Base-by-base conservation (phyloP, 1,284 basidiomycete genomes). In the Cryptococcus sp. region DNA sequence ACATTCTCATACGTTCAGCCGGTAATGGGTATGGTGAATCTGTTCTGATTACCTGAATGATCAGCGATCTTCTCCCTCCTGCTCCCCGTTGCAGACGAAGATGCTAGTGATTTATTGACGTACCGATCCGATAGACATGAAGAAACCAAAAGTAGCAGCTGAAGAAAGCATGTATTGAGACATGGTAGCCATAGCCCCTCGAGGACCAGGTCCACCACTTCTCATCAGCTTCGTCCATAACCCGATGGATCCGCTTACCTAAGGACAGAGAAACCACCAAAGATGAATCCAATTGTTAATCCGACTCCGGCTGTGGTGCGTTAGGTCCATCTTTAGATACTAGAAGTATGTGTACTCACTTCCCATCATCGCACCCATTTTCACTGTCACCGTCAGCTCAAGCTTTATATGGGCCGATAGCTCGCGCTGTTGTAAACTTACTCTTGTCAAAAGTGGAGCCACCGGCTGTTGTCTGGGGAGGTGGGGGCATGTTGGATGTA, bases 211-310 rank as follows among this genome's bases (percentile, higher is more conserved):
- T 46, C 92, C 91, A 22, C 54, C 57, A 28, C 51, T 54, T 21
- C 24, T 16, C n/a, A 21, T 34, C 16, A 18, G 28, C 16, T 11
- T 16, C 39, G 25, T 9, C 14, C 37, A 37, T n/a, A 28, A 3
- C 41, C 7, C 4, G 25, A 24, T 1, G 18, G 14, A 9, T 47
- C 45, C 28, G 72, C 82, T 59, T 63, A 89, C 91, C 90, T 81
- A 40, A 96, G 76, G 69, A 96, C 89, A 61, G 85, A 91, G 78
- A 86, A 93, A 36, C 85, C 84, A 45, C 91, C 91, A 68, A 96
- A 96, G 59, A 96, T 85, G 77, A 96, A 94, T n/a, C 91, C 91
- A 67, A 94, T 93, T 34, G 91, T 93, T 46, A 93, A 80, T 25
- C 91, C 91, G 53, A 94, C 91, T 61, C 88, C 88, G 59, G 84